Evolutionary conservation across 768 basidiomycete genomes (phyloP).

Genomic region (Tulasnella sp.): DNA sequence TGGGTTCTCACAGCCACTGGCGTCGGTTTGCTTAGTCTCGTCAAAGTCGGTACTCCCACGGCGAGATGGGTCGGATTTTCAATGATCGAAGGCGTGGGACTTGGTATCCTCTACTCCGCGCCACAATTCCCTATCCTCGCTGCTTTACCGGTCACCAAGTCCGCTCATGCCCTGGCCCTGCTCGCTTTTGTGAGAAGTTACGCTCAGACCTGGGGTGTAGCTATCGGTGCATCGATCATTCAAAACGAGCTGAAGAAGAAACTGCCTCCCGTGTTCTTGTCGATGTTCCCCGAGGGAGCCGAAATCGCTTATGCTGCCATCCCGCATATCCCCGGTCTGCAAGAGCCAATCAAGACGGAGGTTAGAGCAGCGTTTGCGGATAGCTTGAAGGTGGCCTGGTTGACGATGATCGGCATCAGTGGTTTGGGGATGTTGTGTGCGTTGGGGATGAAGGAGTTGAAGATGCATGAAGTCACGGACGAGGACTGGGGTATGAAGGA

Average conservation of each 20-base stretch:
- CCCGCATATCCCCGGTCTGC: slow-evolving; percentile 20
- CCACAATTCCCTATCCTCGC: slow-evolving; percentile 26
- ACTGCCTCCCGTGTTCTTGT: slow-evolving; percentile 37
- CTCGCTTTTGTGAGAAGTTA: slow-evolving; percentile 38
- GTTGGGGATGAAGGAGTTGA: slow-evolving; percentile 33
- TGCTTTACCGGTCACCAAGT: slow-evolving; percentile 16
- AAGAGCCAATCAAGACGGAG: slow-evolving; percentile 12
- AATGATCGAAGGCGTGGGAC: slow-evolving; percentile 5
- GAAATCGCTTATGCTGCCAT: slow-evolving; percentile 25
- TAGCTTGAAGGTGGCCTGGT: slow-evolving; percentile 18
- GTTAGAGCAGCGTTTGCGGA: slow-evolving; percentile 23
- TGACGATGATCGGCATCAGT: slow-evolving; percentile 35
- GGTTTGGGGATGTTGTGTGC: slow-evolving; percentile 33
- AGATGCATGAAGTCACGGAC: slow-evolving; percentile 30
- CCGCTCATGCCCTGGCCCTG: slow-evolving; percentile 22
- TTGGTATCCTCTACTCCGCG: slow-evolving; percentile 13
- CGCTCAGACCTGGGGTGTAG: slow-evolving; percentile 27
- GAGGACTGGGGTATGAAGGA: slow-evolving; percentile 31
- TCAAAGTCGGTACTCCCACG: neutral
- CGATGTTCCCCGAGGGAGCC: slow-evolving; percentile 22
- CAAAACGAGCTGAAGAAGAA: slow-evolving; percentile 41
- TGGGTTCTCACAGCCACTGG: slow-evolving; percentile 35
- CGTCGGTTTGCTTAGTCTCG: slow-evolving; percentile 31
- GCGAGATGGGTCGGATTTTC: slow-evolving; percentile 17
- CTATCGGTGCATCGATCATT: slow-evolving; percentile 44